A percentile compares a stretch with the other conserved stretches of the same genome.
Conservation (phyloP, 2,329 filamentous ascomycete genomes). For the Fusarium multiceps region DNA sequence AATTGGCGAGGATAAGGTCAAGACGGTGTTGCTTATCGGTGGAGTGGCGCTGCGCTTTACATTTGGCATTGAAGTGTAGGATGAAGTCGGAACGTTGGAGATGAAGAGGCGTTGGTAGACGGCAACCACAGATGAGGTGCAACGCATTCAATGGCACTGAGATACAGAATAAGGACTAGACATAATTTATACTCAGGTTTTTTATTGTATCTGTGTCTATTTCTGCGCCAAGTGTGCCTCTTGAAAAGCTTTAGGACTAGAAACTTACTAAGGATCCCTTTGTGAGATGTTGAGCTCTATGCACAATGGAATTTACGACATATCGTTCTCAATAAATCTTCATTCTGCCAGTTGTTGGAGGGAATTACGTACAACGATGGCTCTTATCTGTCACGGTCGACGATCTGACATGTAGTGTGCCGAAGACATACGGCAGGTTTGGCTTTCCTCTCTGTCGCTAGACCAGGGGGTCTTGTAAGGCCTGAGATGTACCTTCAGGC, state of each 20-base stretch:
- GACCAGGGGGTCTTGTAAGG: neutral
- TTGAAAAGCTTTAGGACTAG: no score
- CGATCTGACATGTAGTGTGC: neutral
- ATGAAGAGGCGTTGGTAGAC: no score
- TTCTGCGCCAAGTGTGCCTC: no score
- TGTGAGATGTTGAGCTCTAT: neutral
- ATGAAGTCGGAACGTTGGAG: neutral
- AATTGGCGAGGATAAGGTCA: neutral
- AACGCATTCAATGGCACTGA: no score
- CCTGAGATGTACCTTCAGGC: neutral
- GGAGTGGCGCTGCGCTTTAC: neutral
- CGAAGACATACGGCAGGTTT: neutral
- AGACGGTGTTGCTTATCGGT: neutral
- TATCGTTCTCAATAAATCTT: neutral
- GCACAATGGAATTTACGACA: neutral
- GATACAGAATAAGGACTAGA: no score
- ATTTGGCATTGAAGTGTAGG: neutral
- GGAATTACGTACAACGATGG: no score
- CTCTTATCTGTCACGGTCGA: no score
- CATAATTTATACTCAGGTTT: no score
- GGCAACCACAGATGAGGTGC: neutral
- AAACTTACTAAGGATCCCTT: no score
- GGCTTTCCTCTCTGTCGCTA: neutral
- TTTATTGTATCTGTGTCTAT: neutral
- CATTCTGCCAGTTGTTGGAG: no score